phyloP scores from a whole-genome alignment of 2,329 filamentous ascomycete species.

The Xylaria sp. region DNA sequence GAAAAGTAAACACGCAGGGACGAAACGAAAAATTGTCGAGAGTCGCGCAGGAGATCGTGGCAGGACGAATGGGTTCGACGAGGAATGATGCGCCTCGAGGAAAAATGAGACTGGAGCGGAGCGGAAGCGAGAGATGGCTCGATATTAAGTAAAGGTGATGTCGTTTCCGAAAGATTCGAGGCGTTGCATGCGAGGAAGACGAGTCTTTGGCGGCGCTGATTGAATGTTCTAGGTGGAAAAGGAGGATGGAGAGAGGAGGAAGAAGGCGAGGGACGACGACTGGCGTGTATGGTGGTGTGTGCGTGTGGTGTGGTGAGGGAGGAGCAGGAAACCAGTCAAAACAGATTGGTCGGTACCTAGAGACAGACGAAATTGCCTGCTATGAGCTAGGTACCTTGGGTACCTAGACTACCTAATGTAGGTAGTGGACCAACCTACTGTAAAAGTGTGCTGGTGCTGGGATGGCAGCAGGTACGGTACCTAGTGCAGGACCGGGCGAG shows the following conservation, averaged over 20 bases:
- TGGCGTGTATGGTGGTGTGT: conserved; percentile 32
- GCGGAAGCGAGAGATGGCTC: conserved; percentile 39
- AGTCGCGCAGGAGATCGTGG: conserved; percentile 44
- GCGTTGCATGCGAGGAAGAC: conserved; percentile 35
- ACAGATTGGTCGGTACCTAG: conserved; percentile 34
- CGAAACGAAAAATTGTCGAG: conserved; percentile 31
- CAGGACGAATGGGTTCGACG: conserved; percentile 37
- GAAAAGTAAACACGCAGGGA: conserved; percentile 33
- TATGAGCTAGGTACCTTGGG: conserved; percentile 22
- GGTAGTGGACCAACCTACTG: conserved; percentile 27
- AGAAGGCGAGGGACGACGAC: conserved; percentile 39
- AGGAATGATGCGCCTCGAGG: conserved; percentile 47
- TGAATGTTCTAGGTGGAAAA: conserved; percentile 41
- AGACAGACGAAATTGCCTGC: conserved; percentile 38
- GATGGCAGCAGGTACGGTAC: conserved; percentile 10
- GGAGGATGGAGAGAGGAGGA: conserved; percentile 43
- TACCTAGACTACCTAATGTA: conserved; percentile 4
- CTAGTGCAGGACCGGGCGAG: conserved; percentile 10
- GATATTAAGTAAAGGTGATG: conserved; percentile 41
- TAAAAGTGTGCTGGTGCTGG: conserved; percentile 7
- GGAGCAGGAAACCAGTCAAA: conserved; percentile 47
- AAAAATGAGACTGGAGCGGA: conserved; percentile 43
- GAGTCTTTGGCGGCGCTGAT: conserved; percentile 39
- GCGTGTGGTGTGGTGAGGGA: conserved; percentile 39
- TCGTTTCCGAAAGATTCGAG: conserved; percentile 43